Percentiles rank a stretch among this genome's conserved stretches.
Conservation (phyloP, 2,329 filamentous ascomycete species). For the Aspergillus awamori region DNA sequence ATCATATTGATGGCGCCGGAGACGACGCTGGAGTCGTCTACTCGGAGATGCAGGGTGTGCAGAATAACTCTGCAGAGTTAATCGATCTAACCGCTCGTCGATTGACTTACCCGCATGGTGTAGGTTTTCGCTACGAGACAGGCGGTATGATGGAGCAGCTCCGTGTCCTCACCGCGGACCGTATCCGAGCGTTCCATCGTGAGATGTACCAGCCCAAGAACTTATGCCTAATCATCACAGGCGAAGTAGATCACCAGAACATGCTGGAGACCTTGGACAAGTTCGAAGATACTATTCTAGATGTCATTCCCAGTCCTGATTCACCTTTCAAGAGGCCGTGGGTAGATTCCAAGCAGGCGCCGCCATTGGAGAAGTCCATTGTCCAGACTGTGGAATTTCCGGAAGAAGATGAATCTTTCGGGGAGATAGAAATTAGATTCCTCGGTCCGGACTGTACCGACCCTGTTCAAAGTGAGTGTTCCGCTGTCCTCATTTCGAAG, state of each 20-base stretch:
- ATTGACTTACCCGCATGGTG: slow-evolving; percentile 81
- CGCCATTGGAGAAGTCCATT: slow-evolving; percentile 69
- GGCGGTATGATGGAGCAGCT: slow-evolving; percentile 94
- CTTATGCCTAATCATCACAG: slow-evolving; percentile 86
- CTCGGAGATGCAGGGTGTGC: slow-evolving; percentile 96
- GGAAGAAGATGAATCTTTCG: slow-evolving; percentile 92
- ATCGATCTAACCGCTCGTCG: slow-evolving; percentile 83
- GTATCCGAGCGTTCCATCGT: slow-evolving; percentile 90
- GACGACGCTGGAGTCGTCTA: slow-evolving; percentile 97
- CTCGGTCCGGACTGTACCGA: slow-evolving; percentile 83
- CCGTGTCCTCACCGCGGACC: slow-evolving; percentile 79
- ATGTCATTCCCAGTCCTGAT: slow-evolving; percentile 75
- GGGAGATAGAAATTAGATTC: slow-evolving; percentile 83
- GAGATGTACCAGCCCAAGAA: slow-evolving; percentile 99
- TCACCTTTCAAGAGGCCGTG: slow-evolving; percentile 84
- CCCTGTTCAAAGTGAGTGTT: slow-evolving; percentile 55
- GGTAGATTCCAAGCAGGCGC: slow-evolving; percentile 82
- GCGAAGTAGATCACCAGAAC: slow-evolving; percentile 81
- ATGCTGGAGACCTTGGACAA: slow-evolving; percentile 79
- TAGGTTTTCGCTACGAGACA: slow-evolving; percentile 97
- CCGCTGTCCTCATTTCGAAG: slow-evolving; percentile 4
- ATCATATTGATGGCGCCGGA: slow-evolving; percentile 90
- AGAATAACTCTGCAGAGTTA: slow-evolving; percentile 80
- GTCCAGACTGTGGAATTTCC: slow-evolving; percentile 86
- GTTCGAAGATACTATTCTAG: slow-evolving; percentile 84